Evolutionary conservation across 805 yeast species (phyloP), one percentile per base, ranked within the genome.

Genomic region (Brettanomyces anomalus): DNA sequence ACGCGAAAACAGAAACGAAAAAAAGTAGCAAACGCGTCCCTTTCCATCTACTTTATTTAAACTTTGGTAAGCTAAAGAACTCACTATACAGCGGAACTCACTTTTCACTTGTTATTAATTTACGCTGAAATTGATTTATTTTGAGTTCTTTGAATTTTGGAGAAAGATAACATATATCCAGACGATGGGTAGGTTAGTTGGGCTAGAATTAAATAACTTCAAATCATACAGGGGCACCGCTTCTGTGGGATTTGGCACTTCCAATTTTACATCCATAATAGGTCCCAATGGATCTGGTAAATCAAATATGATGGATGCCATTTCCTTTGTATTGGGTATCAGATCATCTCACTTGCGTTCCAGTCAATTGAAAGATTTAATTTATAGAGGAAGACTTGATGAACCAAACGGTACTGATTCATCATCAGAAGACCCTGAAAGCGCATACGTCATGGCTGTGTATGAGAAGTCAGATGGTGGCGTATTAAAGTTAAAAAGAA

Each of bases 271-370:
- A 1, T 81, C 95, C 37, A 85, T 93, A 48, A 85, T 93, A 45
- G 98, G 98, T 1, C 97, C 97, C n/a, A 93, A 93, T 70, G 98
- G 98, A 7, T 84, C 96, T 11, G 99, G 99, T 2, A 93, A 93
- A 63, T 89, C 97, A 14, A 93, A 94, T 57, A 97, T 93, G 49
- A 93, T 93, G 60, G 98, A 94, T 60, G 87, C 97, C 4, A 79
- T 93, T 71, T 72, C 94, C 30, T 93, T 93, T 61, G 97, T 90
- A 7, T 70, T 93, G 32, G 98, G 98, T 20, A 79, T 90, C 39
- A 70, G 82, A 51, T 74, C 87, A 17, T 64, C 71, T 15, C 89
- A 85, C 44, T 68, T 93, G 45, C 74, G 98, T 52, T 85, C 96
- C 1, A 66, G 71, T 11, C 75, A 77, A 43, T 60, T 87, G 54